These are phyloP conservation scores for Fusarium chlamydosporum DNA, from an alignment of 2,329 filamentous ascomycete genomes.

Conservation along the genomic window DNA sequence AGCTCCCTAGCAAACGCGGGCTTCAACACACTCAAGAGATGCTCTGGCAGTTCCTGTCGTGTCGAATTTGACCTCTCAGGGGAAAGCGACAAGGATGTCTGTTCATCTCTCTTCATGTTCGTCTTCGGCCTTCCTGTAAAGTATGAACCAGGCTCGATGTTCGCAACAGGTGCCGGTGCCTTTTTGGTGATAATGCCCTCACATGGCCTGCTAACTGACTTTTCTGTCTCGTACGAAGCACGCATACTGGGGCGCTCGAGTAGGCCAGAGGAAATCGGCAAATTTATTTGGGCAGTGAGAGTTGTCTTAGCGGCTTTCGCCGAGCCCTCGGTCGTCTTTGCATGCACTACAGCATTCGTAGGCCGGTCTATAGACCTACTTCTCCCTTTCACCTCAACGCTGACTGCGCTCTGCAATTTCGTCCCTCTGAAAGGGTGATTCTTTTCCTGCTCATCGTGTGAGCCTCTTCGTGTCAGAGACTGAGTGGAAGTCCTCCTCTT, in stretches of 20 bases:
- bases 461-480: not conserved
- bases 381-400: not conserved
- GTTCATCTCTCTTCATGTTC: constrained; percentile 11
- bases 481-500: not conserved
- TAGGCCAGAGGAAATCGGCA: not conserved
- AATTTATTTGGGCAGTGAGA: not conserved
- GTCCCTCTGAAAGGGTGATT: not conserved
- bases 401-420: not conserved
- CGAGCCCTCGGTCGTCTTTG: not conserved
- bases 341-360: not conserved
- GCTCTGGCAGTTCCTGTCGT: not conserved
- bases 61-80: not conserved
- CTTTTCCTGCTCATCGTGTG: not conserved
- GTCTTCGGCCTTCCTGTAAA: constrained; percentile 1
- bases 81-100: not conserved
- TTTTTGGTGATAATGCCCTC: not conserved
- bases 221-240: not conserved
- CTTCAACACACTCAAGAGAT: not conserved
- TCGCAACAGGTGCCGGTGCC: constrained; percentile 1
- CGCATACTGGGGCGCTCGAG: constrained; percentile 3
- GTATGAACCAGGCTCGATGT: constrained; percentile 5
- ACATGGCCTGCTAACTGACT: not conserved
- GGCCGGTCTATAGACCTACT: not conserved
- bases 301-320: not conserved
- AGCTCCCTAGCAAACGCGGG: not conserved